These are phyloP conservation scores for Candida loeiensis DNA, from an alignment of 805 yeast genomes.

Conservation along the genomic window DNA sequence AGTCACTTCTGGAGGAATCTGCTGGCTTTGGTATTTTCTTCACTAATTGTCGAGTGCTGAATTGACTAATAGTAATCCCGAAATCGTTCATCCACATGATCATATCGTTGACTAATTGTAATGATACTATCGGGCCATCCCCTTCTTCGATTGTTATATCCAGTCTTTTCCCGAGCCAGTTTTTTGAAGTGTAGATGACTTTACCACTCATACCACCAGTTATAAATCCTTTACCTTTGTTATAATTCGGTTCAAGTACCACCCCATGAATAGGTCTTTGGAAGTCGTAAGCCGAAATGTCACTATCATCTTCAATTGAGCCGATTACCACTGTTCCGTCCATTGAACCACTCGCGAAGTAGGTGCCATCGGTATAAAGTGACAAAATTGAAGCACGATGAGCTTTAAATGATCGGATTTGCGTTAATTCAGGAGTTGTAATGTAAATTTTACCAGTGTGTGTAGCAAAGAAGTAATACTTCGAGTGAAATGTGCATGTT, in stretches of 20 bases:
- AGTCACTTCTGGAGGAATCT: constrained; percentile 61
- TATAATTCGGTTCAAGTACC: constrained; percentile 69
- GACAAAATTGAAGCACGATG: constrained; percentile 83
- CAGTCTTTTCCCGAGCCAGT: constrained; percentile 82
- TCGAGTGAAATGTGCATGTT: constrained; percentile 55
- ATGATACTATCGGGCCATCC: constrained; percentile 67
- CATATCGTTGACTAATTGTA: constrained; percentile 60
- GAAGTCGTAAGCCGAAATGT: constrained; percentile 73
- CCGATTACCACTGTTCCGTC: constrained; percentile 92
- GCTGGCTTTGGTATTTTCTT: constrained; percentile 54
- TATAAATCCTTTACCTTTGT: constrained; percentile 58
- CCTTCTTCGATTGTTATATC: constrained; percentile 63
- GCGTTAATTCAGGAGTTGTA: constrained; percentile 53
- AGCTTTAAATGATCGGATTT: constrained; percentile 72
- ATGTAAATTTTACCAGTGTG: constrained; percentile 82
- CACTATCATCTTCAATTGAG: constrained; percentile 56
- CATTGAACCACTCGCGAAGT: constrained; percentile 84
- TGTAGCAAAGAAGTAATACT: constrained; percentile 75
- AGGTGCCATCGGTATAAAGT: constrained; percentile 66
- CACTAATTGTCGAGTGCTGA: constrained; percentile 47
- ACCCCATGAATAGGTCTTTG: constrained; percentile 87
- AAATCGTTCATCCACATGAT: constrained; percentile 80
- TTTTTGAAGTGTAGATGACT: constrained; percentile 66
- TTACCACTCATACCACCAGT: constrained; percentile 92
- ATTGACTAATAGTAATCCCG: constrained; percentile 70